Conservation (phyloP, 1,284 basidiomycete species). For the Termitomyces sp. region DNA sequence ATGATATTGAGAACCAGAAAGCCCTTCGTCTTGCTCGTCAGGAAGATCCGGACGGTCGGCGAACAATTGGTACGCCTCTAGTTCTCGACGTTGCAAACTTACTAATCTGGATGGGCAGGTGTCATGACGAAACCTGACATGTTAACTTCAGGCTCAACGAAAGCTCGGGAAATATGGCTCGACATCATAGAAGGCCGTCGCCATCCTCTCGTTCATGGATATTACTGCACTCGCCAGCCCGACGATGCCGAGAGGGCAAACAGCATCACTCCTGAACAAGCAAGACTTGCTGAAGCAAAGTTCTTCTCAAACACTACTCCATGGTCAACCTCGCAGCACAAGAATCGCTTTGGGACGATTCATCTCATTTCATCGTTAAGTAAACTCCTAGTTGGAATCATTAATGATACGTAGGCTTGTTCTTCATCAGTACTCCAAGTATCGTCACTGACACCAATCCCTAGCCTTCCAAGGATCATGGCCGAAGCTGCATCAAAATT, state of each 20-base stretch:
- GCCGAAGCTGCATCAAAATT: constrained; percentile 19
- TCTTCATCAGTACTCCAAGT: neutral
- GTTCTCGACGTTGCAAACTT: neutral
- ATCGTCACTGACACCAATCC: neutral
- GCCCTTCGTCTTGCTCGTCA: constrained; percentile 31
- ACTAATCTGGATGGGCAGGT: constrained; percentile 19
- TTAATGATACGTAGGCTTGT: constrained; percentile 27
- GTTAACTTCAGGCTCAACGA: constrained; percentile 24
- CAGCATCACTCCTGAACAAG: constrained; percentile 21
- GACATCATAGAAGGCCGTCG: constrained; percentile 30
- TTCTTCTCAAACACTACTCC: constrained; percentile 29
- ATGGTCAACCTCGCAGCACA: constrained; percentile 22
- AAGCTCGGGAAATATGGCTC: constrained; percentile 27
- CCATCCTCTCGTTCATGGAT: constrained; percentile 30
- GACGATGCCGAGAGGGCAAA: constrained; percentile 27
- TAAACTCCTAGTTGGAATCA: constrained; percentile 27
- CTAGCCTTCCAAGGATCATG: constrained; percentile 26
- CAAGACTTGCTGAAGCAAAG: constrained; percentile 23
- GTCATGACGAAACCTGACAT: constrained; percentile 39
- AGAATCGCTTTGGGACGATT: constrained; percentile 30
- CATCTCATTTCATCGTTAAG: constrained; percentile 31
- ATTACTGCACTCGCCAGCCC: constrained; percentile 34
- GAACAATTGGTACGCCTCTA: constrained; percentile 32
- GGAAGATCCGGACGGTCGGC: constrained; percentile 28
- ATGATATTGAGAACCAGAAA: constrained; percentile 40